Base-by-base conservation (phyloP, 306 rosid genomes). In the Oemleria cerasiformis region DNA sequence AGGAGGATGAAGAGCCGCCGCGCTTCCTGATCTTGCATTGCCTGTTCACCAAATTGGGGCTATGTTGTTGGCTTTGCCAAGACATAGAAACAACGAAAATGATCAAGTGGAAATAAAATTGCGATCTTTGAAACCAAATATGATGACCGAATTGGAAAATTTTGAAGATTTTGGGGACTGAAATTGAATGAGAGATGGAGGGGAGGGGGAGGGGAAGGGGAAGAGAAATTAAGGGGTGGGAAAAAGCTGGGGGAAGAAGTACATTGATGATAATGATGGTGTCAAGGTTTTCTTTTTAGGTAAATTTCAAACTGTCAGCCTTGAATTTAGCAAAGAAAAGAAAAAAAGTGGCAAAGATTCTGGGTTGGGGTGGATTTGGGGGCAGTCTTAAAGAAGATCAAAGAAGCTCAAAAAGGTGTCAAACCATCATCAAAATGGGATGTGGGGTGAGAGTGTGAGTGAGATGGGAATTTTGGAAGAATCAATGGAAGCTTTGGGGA, bases 11-110 rank as follows among this genome's bases (percentile, higher is more conserved):
- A 2, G 87, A 83, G 23, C 88, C 82, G 68, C 79, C 83, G 25
- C 92, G 74, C 74, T 90, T 90, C 77, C 96, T 89, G 80, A 81
- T 80, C 83, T 81, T 87, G 77, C 81, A 78, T 57, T 57, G 78
- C 65, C 72, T 77, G 75, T 72, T 73, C 54, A n/a, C 30, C 43
- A 65, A 73, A 43, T 19, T 15, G 19, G 30, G 39, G 16, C 54
- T 48, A 49, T 47, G 72, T 48, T 74, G 58, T 50, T 63, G 79
- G 51, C 63, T 73, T 39, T 74, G 82, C 76, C 79, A 61, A 70
- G 96, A 82, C 92, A 92, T 92, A 79, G 73, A 80, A 59, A 20
- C 49, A 47, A 16, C 73, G 56, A 15, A 65, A 7, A 34, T 30
- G 7, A 43, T 12, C 38, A 17, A 68, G 43, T 19, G 59, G 53